Conservation (phyloP, 192 early-diverging fungal genomes). For the Spizellomyces punctatus region DNA sequence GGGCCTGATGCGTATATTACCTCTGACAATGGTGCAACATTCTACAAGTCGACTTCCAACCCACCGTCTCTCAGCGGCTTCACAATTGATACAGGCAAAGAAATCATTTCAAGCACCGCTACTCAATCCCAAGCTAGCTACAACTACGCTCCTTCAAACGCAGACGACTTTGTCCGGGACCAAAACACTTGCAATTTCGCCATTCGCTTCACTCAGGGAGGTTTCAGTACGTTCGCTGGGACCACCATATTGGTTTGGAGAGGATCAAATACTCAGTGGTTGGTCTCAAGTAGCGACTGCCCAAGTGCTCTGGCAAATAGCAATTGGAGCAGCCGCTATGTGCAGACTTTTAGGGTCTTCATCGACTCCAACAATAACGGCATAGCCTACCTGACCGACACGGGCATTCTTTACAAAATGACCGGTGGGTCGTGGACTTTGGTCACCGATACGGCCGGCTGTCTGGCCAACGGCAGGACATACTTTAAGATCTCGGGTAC, state of each 20-base stretch:
- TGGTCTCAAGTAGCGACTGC: slow-evolving; percentile 5
- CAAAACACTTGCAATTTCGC: not conserved
- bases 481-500: not conserved
- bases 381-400: not conserved
- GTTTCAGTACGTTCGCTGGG: not conserved
- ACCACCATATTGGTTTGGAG: not conserved
- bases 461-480: slow-evolving; percentile 6
- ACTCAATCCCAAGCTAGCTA: not conserved
- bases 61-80: not conserved
- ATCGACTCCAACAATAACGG: not conserved
- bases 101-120: not conserved
- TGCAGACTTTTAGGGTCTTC: not conserved
- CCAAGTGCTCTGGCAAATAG: not conserved
- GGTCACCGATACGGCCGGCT: slow-evolving; percentile 12
- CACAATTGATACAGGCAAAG: not conserved
- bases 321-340: not conserved
- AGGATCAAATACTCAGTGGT: not conserved
- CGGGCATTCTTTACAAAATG: slow-evolving; percentile 6
- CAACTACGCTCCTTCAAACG: not conserved
- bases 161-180: not conserved
- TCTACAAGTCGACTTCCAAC: slow-evolving; percentile 4
- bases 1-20: slow-evolving; percentile 7
- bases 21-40: slow-evolving; percentile 4
- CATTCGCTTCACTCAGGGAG: not conserved
- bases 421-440: not conserved